Evolutionary conservation across 1,284 basidiomycete species (phyloP).

Genomic region (Leccinum subrobustum): DNA sequence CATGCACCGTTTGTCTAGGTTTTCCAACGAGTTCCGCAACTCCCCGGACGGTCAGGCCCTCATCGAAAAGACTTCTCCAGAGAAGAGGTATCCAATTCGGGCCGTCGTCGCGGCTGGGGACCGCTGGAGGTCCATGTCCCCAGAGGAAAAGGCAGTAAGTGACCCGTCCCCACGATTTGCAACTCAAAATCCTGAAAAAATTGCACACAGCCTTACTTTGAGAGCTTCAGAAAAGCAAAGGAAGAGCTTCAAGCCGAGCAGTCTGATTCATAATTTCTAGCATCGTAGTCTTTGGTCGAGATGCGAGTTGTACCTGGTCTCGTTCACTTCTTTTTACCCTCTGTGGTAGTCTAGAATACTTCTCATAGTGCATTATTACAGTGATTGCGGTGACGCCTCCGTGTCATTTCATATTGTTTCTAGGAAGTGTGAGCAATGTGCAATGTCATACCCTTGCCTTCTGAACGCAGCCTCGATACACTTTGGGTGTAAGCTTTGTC

Average conservation of each 20-base stretch:
- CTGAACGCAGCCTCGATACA: neutral
- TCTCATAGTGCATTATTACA: conserved; percentile 12
- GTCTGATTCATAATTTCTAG: conserved; percentile 27
- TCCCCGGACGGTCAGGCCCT: conserved; percentile 18
- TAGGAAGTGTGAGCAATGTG: neutral
- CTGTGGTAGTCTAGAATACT: conserved; percentile 2
- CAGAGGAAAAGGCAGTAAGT: conserved; percentile 29
- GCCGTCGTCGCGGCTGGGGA: conserved; percentile 14
- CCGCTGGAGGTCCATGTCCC: conserved; percentile 31
- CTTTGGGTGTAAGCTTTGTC: neutral
- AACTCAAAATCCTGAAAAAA: neutral
- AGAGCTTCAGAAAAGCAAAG: conserved; percentile 18
- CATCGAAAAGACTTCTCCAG: conserved; percentile 9
- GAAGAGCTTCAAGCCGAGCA: conserved; percentile 13
- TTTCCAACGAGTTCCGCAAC: conserved; percentile 26
- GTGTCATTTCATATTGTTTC: conserved; percentile 5
- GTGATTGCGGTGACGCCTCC: neutral
- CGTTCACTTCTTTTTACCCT: neutral
- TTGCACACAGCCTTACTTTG: conserved; percentile 23
- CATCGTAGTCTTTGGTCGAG: conserved; percentile 28
- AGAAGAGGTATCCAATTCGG: conserved; percentile 2
- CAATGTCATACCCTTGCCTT: conserved; percentile 11
- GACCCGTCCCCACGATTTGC: neutral
- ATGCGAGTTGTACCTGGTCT: conserved; percentile 3
- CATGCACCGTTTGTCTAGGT: conserved; percentile 15